A percentile compares a stretch with the other conserved stretches of the same genome.
phyloP scores from a whole-genome alignment of 2,329 filamentous ascomycete species.

The Furcasterigmium furcatum region DNA sequence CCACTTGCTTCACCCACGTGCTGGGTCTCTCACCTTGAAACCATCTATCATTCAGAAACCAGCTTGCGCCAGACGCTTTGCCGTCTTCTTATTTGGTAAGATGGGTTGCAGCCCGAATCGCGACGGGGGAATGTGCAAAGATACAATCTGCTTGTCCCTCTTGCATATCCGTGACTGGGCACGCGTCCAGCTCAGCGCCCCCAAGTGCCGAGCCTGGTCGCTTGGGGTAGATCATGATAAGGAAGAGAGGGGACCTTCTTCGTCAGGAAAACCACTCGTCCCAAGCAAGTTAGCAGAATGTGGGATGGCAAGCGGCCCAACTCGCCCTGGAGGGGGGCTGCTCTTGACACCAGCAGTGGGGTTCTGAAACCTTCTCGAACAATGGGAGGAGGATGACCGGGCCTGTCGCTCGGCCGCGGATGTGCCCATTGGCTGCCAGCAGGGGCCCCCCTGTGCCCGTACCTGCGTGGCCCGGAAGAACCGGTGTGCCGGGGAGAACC shows the following conservation, averaged over 20 bases:
- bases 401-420: background rate
- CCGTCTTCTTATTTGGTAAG: no score
- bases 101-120: no score
- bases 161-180: no score
- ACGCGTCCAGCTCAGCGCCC: no score
- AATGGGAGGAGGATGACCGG: background rate
- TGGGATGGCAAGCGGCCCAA: constrained; percentile 6
- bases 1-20: no score
- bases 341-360: constrained; percentile 1
- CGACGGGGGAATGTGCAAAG: no score
- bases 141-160: no score
- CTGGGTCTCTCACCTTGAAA: no score
- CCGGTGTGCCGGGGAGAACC: constrained; percentile 1
- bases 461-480: background rate
- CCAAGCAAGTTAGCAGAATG: constrained; percentile 7
- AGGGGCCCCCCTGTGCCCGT: background rate
- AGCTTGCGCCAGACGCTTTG: no score
- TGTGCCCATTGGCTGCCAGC: background rate
- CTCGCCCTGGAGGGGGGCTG: constrained; percentile 3
- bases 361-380: constrained; percentile 16
- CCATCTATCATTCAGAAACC: no score
- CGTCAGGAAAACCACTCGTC: constrained; percentile 9
- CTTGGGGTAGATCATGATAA: constrained; percentile 9
- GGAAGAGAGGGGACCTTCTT: background rate
- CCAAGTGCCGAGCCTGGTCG: no score